A percentile compares a stretch with the other conserved stretches of the same genome.
These are phyloP conservation scores for Dactylellina sp. DNA, from an alignment of 2,329 filamentous ascomycete genomes.

Conservation along the genomic window DNA sequence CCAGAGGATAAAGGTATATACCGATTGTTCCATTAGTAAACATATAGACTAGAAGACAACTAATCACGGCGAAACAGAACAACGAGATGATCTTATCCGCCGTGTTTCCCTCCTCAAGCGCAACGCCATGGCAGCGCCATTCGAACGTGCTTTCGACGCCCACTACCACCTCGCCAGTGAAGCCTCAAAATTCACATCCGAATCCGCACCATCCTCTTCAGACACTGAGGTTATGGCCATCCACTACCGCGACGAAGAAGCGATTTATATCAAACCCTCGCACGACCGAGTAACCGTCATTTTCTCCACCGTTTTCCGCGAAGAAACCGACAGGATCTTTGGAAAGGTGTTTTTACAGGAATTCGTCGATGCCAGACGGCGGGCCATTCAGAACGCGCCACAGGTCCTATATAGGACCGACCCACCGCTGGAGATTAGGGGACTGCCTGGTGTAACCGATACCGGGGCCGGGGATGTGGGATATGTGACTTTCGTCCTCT, in stretches of 20 bases:
- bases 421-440: slow-evolving; percentile 88
- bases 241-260: slow-evolving; percentile 98
- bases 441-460: slow-evolving; percentile 82
- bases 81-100: slow-evolving; percentile 84
- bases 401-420: slow-evolving; percentile 97
- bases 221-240: slow-evolving; percentile 95
- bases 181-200: slow-evolving; percentile 90
- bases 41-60: too few relatives aligned
- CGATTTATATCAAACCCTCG: slow-evolving; percentile 97
- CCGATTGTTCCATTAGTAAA: neutral
- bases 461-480: slow-evolving; percentile 83
- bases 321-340: slow-evolving; percentile 97
- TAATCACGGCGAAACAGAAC: slow-evolving; percentile 70
- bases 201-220: slow-evolving; percentile 94
- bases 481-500: slow-evolving; percentile 98
- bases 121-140: slow-evolving; percentile 98
- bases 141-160: slow-evolving; percentile 95
- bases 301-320: slow-evolving; percentile 96
- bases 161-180: slow-evolving; percentile 87
- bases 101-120: slow-evolving; percentile 93
- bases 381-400: slow-evolving; percentile 97
- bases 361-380: slow-evolving; percentile 93
- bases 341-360: slow-evolving; percentile 99
- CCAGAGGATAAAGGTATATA: slow-evolving; percentile 78
- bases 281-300: slow-evolving; percentile 98